phyloP scores from a whole-genome alignment of 1,139 yeast genomes.

The Kazachstania sp. region DNA sequence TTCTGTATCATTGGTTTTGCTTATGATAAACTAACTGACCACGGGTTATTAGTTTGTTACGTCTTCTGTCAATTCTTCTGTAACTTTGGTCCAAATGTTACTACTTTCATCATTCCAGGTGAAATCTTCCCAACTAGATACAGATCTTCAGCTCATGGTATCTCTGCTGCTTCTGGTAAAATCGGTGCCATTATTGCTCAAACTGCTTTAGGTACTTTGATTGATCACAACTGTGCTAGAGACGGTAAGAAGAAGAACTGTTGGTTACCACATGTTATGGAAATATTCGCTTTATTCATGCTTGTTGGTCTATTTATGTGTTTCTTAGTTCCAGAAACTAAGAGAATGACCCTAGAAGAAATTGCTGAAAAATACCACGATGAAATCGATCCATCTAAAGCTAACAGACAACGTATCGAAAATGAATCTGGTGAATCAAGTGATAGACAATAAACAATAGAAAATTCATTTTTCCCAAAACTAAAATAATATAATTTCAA shows the following conservation, averaged over 20 bases:
- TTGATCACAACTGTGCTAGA: conserved; percentile 64
- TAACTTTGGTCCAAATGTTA: conserved; percentile 91
- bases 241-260: conserved; percentile 45
- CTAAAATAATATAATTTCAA: too few relatives aligned
- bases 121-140: conserved; percentile 95
- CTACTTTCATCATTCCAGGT: conserved; percentile 94
- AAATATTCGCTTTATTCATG: conserved; percentile 87
- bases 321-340: conserved; percentile 76
- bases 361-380: conserved; percentile 70
- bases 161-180: conserved; percentile 94
- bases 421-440: not conserved
- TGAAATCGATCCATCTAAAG: conserved; percentile 38
- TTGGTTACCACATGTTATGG: conserved; percentile 86
- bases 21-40: conserved; percentile 53
- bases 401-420: conserved; percentile 1
- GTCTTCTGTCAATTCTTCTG: conserved; percentile 75
- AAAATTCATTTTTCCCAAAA: too few relatives aligned
- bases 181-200: conserved; percentile 95
- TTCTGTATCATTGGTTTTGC: conserved; percentile 66
- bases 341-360: conserved; percentile 80
- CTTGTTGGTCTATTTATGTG: conserved; percentile 60
- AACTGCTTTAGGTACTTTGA: conserved; percentile 77
- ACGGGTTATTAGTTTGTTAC: conserved; percentile 67
- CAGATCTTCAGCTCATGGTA: conserved; percentile 97
- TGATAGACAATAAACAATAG: not conserved